Conservation (phyloP, 2,329 filamentous ascomycete species). For the Tympanopsis confertula region DNA sequence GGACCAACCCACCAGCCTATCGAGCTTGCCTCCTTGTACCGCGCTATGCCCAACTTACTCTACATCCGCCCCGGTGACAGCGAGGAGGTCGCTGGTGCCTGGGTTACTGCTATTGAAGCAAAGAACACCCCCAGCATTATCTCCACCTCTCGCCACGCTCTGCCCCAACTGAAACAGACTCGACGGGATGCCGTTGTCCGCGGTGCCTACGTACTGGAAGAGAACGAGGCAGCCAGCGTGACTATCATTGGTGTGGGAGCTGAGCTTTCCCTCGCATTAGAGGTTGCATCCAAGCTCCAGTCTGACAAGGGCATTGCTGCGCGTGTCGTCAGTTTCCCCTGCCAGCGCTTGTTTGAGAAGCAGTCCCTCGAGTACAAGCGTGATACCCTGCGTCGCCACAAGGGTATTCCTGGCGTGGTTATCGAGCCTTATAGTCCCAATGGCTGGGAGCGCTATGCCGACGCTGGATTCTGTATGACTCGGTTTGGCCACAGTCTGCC, state of each 20-base stretch:
- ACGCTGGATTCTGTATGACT: constrained; percentile 40
- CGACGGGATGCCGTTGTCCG: constrained; percentile 25
- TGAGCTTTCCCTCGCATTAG: constrained; percentile 27
- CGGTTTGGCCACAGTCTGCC: constrained; percentile 44
- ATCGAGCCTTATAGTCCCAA: constrained; percentile 47
- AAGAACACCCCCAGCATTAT: constrained; percentile 31
- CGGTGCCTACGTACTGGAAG: constrained; percentile 33
- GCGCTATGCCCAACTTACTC: constrained; percentile 49
- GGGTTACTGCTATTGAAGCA: constrained; percentile 30
- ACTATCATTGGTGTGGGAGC: constrained; percentile 28
- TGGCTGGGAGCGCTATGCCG: constrained; percentile 49
- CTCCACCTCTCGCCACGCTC: constrained; percentile 31
- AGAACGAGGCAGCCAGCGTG: constrained; percentile 28
- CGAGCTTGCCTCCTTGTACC: constrained; percentile 41
- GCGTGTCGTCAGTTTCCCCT: constrained; percentile 31
- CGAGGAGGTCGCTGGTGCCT: constrained; percentile 45
- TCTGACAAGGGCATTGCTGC: constrained; percentile 21
- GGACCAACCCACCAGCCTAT: constrained; percentile 54
- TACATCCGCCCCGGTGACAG: constrained; percentile 48
- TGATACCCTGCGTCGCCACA: constrained; percentile 26
- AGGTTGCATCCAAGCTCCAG: constrained; percentile 22
- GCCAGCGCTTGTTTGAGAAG: constrained; percentile 27
- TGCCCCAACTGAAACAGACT: constrained; percentile 25
- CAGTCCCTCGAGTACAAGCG: constrained; percentile 31
- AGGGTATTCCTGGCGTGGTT: constrained; percentile 35